Conservation (phyloP, 345 rosid genomes). For the Abelmoschus esculentus region DNA sequence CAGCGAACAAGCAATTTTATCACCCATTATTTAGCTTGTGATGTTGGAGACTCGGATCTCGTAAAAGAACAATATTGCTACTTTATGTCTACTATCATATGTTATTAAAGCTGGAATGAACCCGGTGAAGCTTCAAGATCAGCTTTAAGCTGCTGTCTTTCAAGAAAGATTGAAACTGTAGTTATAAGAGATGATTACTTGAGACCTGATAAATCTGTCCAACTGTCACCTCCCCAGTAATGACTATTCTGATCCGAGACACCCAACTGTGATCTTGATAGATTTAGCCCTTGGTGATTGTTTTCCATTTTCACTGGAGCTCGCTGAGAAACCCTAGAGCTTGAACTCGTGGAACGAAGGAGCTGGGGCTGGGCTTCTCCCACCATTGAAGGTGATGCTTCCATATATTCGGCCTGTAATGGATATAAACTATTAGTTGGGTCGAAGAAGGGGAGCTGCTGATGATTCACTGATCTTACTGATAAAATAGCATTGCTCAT, state of each 20-base stretch:
- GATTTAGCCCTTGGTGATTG: constrained; percentile 25
- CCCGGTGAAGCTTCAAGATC: constrained; percentile 12
- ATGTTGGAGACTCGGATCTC: background rate
- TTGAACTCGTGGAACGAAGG: constrained; percentile 22
- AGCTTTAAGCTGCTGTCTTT: background rate
- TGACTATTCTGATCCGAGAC: constrained; percentile 32
- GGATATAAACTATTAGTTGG: constrained; percentile 28
- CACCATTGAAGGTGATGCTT: background rate
- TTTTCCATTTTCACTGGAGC: constrained; percentile 54
- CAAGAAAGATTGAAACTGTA: background rate
- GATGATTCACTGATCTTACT: constrained; percentile 14
- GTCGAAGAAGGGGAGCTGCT: constrained; percentile 50
- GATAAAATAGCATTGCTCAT: no score
- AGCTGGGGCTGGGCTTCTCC: constrained; percentile 17
- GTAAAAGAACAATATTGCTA: background rate
- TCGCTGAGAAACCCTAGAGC: constrained; percentile 50
- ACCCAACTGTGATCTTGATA: constrained; percentile 28
- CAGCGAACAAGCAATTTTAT: background rate
- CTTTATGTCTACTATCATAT: constrained; percentile 7
- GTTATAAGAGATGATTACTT: constrained; percentile 26
- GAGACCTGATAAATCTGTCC: constrained; percentile 43
- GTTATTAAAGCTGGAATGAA: background rate
- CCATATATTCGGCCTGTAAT: constrained; percentile 33
- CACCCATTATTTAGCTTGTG: background rate
- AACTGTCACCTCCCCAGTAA: constrained; percentile 31